Base-by-base conservation (phyloP, 805 yeast genomes). In the Schwanniomyces yamadae region DNA sequence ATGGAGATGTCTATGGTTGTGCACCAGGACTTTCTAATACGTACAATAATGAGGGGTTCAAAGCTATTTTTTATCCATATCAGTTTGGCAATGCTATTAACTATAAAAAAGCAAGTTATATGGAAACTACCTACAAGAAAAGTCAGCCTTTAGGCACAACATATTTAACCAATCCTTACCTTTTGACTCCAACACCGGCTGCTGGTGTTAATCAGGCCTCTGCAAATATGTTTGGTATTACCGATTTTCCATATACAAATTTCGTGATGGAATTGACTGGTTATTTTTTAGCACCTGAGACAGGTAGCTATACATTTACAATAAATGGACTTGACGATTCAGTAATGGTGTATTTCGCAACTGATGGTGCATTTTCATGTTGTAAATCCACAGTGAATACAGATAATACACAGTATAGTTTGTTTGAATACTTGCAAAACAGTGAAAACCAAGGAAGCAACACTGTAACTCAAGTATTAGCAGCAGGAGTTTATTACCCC, bases 311-410 rank as follows among this genome's bases (percentile, higher is more conserved):
- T 30, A 39, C 46, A 0, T 46, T 61, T 30, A 23, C 30, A 11
- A 38, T 59, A 14, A 22, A 30, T 6, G n/a, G n/a, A n/a, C 50
- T 52, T 18, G 68, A 61, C 48, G 66, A 62, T 44, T 44, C 50
- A 14, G 59, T 47, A 12, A 56, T 55, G 47, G 59, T 66, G 28
- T 49, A 46, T 31, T 41, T 55, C 34, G 63, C 62, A 28, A 26
- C 44, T 28, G 54, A 53, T 10, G 51, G 46, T 36, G 60, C 61
- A 7, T 54, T 66, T 16, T 54, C 53, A 23, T 69, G 75, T 46
- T 57, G 69, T 47, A 40, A 44, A 18, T 23, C 18, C 6, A 10
- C 20, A 10, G 9, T 20, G 10, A 11, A 14, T 5, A 4, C 21
- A 11, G 21, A 19, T 22, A 29, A 13, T 23, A 31, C 33, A 4